Evolutionary conservation across 2,329 filamentous ascomycete genomes (phyloP), one percentile per base, ranked within the genome.

Genomic region (Neonectria ditissima): DNA sequence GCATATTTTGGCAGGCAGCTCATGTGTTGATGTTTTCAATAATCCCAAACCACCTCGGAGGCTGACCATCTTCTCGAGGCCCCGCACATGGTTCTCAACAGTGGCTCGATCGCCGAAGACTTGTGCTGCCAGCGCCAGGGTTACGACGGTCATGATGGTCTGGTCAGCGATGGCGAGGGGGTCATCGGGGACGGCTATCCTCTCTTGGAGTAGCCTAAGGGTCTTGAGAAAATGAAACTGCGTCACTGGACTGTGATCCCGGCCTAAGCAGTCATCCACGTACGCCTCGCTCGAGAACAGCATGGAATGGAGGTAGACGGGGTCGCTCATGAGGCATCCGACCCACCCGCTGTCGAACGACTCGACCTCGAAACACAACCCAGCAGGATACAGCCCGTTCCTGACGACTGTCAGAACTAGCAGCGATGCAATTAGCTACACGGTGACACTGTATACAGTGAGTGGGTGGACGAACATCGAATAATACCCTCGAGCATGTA

Each of bases 211-310:
- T 5, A 70, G 60, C 7, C 65, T 32, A 5, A 70, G 32, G 13
- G 68, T 70, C 44, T 70, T 70, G 28, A 65, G n/a, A 37, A 70
- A 67, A 41, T 70, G 65, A 13, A 66, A 70, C 2, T 70, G 63
- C 5, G 68, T 59, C 13, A 67, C 32, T 0, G 45, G 16, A 0
- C 68, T 62, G 4, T 37, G 59, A 0, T 55, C 34, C 26, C 65
- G 52, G 4, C 54, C 59, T 0, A 64, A 20, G 30, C 50, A 16
- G 7, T 44, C 34, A 6, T 70, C 63, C 1, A 63, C 57, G n/a
- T 67, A 67, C 8, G 65, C 41, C 34, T 70, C 68, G 13, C 52
- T 43, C 0, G 60, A 66, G 13, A 68, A 70, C 0, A 70, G 48
- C 2, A 64, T 48, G 2, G 65, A 68, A 13, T 70, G 68, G 4